Percentiles rank a stretch among this genome's conserved stretches.
These are phyloP conservation scores for Cryptosporidium canis DNA, from an alignment of 169 alveolate species.

Conservation along the genomic window DNA sequence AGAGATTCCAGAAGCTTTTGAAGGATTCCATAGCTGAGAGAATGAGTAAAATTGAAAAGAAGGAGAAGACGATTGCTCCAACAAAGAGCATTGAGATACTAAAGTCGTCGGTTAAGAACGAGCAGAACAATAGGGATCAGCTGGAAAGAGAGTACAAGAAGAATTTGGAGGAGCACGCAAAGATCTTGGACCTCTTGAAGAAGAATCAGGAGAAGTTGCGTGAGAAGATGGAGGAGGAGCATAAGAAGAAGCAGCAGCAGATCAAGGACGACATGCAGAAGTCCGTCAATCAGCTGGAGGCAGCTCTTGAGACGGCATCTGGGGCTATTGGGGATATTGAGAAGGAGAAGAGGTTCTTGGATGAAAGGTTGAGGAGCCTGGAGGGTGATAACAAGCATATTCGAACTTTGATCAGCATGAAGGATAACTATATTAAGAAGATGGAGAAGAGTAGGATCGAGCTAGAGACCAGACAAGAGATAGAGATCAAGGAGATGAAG, in stretches of 20 bases:
- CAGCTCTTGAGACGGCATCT: constrained; percentile 53
- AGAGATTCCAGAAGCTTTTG: constrained; percentile 25
- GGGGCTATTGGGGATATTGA: constrained; percentile 46
- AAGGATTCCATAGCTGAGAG: constrained; percentile 27
- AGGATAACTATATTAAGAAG: constrained; percentile 62
- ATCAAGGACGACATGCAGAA: constrained; percentile 18
- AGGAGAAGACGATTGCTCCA: neutral
- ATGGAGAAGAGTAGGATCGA: constrained; percentile 40
- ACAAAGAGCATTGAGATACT: constrained; percentile 12
- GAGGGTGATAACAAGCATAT: constrained; percentile 49
- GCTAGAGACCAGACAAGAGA: constrained; percentile 40
- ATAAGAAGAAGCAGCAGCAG: constrained; percentile 9
- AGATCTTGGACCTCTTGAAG: constrained; percentile 45
- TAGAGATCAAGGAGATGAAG: constrained; percentile 55
- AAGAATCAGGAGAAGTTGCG: constrained; percentile 62
- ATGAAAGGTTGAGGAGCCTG: constrained; percentile 13
- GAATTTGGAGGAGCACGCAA: constrained; percentile 67
- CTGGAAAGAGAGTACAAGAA: constrained; percentile 52
- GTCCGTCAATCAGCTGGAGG: constrained; percentile 18
- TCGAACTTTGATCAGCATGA: constrained; percentile 39
- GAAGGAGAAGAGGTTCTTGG: constrained; percentile 43
- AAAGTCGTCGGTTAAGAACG: neutral
- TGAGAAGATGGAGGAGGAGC: constrained; percentile 59
- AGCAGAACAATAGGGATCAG: constrained; percentile 39
- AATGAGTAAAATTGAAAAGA: constrained; percentile 42